Conservation (phyloP, 257 asterid species). For the Osmanthus fragrans region DNA sequence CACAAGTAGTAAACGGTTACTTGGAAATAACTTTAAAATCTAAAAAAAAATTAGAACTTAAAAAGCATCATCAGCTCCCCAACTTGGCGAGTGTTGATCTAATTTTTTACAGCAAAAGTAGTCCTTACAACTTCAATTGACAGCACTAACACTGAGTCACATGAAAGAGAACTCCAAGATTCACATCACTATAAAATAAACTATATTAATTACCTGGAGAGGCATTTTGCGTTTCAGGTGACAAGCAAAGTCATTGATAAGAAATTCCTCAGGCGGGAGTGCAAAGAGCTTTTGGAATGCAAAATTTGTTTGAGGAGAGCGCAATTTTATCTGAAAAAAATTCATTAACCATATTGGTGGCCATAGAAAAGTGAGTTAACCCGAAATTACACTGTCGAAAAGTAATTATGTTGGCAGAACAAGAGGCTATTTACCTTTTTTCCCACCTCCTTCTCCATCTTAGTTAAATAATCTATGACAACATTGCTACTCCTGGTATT, state of each 20-base stretch:
- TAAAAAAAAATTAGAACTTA: conserved; percentile 19
- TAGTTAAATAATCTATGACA: conserved; percentile 72
- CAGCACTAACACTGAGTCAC: neutral
- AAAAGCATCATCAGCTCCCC: conserved; percentile 19
- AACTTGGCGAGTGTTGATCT: neutral
- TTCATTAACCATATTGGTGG: conserved; percentile 22
- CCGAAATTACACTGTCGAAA: neutral
- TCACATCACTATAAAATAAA: conserved; percentile 11
- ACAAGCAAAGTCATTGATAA: conserved; percentile 91
- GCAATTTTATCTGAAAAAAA: conserved; percentile 67
- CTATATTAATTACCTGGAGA: conserved; percentile 65
- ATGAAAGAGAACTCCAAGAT: neutral
- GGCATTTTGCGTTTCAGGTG: conserved; percentile 97
- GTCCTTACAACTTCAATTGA: neutral
- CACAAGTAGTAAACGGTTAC: conserved; percentile 22
- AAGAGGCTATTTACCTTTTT: conserved; percentile 65
- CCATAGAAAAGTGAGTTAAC: conserved; percentile 10
- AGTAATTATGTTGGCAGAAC: conserved; percentile 19
- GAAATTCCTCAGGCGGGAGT: conserved; percentile 97
- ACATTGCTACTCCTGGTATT: conserved; percentile 73
- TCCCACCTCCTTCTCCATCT: conserved; percentile 99
- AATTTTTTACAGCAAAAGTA: neutral
- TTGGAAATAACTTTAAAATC: conserved; percentile 8
- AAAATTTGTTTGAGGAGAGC: conserved; percentile 97
- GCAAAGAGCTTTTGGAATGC: conserved; percentile 92